A percentile compares a stretch with the other conserved stretches of the same genome.
Evolutionary conservation across 768 basidiomycete genomes (phyloP).

Genomic region (Rhizopogon rudus): DNA sequence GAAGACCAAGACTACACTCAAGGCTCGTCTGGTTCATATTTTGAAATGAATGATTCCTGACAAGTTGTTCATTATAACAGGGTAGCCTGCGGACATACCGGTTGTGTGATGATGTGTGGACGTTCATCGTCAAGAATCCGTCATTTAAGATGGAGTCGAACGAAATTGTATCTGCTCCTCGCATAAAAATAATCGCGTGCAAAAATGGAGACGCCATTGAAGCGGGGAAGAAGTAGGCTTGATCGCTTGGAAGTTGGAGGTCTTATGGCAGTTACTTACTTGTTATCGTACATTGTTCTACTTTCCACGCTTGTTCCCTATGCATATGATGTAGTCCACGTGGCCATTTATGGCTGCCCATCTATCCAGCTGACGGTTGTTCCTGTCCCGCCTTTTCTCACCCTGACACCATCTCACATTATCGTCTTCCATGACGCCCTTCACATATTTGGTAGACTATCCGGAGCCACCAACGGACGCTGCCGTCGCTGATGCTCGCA

Average conservation of each 20-base stretch:
- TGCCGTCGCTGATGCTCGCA: constrained; percentile 48
- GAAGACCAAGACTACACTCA: constrained; percentile 91
- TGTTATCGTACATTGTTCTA: constrained; percentile 26
- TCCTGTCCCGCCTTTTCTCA: constrained; percentile 6
- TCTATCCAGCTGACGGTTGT: not conserved
- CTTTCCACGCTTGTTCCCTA: constrained; percentile 8
- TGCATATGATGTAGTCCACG: constrained; percentile 11
- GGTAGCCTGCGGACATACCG: constrained; percentile 92
- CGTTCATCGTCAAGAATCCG: constrained; percentile 93
- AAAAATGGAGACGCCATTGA: constrained; percentile 91
- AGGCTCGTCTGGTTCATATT: constrained; percentile 43
- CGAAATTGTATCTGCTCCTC: constrained; percentile 63
- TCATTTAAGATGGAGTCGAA: constrained; percentile 94
- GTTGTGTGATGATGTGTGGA: constrained; percentile 96
- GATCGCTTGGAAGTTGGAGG: too few relatives aligned
- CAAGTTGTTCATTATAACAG: constrained; percentile 31
- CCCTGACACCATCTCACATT: not conserved
- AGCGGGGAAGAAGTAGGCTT: constrained; percentile 64
- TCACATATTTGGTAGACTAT: constrained; percentile 22
- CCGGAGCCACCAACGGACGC: constrained; percentile 58
- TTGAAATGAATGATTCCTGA: not conserved
- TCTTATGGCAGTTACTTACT: not conserved
- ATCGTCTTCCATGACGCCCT: constrained; percentile 12
- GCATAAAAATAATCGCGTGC: constrained; percentile 98
- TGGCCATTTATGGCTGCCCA: constrained; percentile 11